Conservation (phyloP, 2,329 filamentous ascomycete genomes). For the Myriosclerotinia duriaeana region DNA sequence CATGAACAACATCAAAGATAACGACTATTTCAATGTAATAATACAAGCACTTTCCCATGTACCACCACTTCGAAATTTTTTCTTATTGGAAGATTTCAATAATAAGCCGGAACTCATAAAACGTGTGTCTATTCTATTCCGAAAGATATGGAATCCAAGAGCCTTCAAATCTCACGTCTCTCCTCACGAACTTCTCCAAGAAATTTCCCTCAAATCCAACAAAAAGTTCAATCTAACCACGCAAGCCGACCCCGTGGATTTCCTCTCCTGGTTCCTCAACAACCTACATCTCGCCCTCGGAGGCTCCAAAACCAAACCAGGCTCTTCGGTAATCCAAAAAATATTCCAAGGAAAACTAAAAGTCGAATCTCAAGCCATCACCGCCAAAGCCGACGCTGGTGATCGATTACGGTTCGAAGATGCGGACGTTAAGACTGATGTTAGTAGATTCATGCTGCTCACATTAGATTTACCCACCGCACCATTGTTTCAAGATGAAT, state of each 20-base stretch:
- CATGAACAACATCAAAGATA: slow-evolving; percentile 99
- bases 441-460: slow-evolving; percentile 82
- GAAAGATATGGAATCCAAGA: slow-evolving; percentile 97
- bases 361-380: slow-evolving; percentile 91
- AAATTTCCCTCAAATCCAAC: slow-evolving; percentile 83
- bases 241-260: slow-evolving; percentile 94
- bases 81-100: slow-evolving; percentile 81
- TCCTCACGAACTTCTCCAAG: slow-evolving; percentile 93
- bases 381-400: slow-evolving; percentile 80
- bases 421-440: slow-evolving; percentile 73
- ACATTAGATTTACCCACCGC: slow-evolving; percentile 90
- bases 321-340: slow-evolving; percentile 82
- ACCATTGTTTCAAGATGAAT: slow-evolving; percentile 92
- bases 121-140: slow-evolving; percentile 82
- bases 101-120: slow-evolving; percentile 77
- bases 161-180: slow-evolving; percentile 97
- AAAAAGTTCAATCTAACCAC: slow-evolving; percentile 89
- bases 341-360: slow-evolving; percentile 92
- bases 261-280: slow-evolving; percentile 96
- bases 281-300: slow-evolving; percentile 89
- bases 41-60: slow-evolving; percentile 92
- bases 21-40: slow-evolving; percentile 96
- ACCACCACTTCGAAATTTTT: slow-evolving; percentile 82
- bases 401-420: slow-evolving; percentile 93
- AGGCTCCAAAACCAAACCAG: slow-evolving; percentile 82